A percentile compares a stretch with the other conserved stretches of the same genome.
phyloP scores from a whole-genome alignment of 2,329 filamentous ascomycete species.

The Stachybotrys chlorohalonatus region DNA sequence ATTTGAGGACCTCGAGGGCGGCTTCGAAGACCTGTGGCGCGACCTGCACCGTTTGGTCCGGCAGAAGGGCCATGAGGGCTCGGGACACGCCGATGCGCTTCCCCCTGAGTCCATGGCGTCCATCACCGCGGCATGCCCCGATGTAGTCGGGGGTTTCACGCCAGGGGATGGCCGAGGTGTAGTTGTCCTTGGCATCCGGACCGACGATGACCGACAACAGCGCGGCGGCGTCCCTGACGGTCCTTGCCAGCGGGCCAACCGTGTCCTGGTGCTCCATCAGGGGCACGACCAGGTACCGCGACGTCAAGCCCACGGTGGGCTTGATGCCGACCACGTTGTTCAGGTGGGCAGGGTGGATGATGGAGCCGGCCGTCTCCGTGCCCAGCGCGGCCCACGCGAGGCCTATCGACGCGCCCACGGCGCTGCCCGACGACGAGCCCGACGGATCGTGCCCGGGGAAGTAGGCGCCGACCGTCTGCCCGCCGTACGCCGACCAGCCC shows the following conservation, averaged over 20 bases:
- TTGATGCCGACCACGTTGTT: conserved; percentile 63
- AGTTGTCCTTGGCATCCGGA: conserved; percentile 50
- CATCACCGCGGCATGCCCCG: conserved; percentile 33
- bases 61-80: conserved; percentile 35
- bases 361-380: conserved; percentile 50
- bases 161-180: conserved; percentile 50
- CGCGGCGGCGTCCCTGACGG: conserved; percentile 55
- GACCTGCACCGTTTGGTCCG: background rate
- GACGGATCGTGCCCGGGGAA: conserved; percentile 51
- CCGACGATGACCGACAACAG: conserved; percentile 56
- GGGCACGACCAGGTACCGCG: conserved; percentile 54
- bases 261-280: conserved; percentile 57
- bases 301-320: conserved; percentile 58
- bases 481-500: conserved; percentile 57
- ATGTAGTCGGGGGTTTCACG: conserved; percentile 48
- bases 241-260: conserved; percentile 55
- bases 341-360: conserved; percentile 41
- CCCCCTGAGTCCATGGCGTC: conserved; percentile 35
- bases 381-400: conserved; percentile 50
- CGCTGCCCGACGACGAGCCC: conserved; percentile 54
- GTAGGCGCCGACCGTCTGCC: conserved; percentile 54
- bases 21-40: conserved; percentile 37
- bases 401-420: conserved; percentile 40
- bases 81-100: conserved; percentile 56
- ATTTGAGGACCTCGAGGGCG: conserved; percentile 40